phyloP scores from a whole-genome alignment of 768 basidiomycete genomes.

The Naganishia randhawae region DNA sequence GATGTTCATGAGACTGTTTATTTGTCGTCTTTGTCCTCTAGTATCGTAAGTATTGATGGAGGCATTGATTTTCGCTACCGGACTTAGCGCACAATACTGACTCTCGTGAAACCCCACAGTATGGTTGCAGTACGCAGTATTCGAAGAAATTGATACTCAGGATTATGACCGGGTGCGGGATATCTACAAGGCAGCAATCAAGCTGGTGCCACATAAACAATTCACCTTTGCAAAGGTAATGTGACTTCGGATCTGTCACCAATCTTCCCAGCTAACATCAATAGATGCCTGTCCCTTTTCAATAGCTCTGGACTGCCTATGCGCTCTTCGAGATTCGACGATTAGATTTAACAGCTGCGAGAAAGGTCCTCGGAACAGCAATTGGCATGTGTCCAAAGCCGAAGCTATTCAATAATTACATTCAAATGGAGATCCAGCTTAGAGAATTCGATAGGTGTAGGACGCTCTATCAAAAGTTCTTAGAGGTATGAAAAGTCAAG shows the following conservation, averaged over 20 bases:
- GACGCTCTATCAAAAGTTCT: constrained; percentile 84
- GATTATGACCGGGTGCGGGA: constrained; percentile 81
- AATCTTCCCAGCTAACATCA: not conserved
- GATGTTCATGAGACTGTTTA: not conserved
- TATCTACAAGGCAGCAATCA: constrained; percentile 83
- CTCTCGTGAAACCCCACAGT: constrained; percentile 46
- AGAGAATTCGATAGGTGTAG: constrained; percentile 94
- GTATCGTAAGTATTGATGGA: not conserved
- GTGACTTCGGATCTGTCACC: not conserved
- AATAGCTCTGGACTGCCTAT: constrained; percentile 75
- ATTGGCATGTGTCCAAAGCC: constrained; percentile 98
- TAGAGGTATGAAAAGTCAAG: constrained; percentile 62
- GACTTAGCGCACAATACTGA: not conserved
- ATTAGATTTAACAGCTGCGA: constrained; percentile 73
- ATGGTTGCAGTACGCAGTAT: constrained; percentile 92
- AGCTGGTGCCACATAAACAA: constrained; percentile 87
- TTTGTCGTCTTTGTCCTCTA: not conserved
- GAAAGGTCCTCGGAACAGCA: constrained; percentile 81
- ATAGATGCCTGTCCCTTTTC: not conserved
- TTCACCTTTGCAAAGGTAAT: constrained; percentile 90
- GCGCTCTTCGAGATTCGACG: constrained; percentile 87
- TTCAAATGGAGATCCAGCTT: constrained; percentile 79
- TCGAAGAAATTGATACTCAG: constrained; percentile 95
- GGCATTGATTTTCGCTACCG: too few species aligned
- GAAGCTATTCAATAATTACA: constrained; percentile 90